A percentile compares a stretch with the other conserved stretches of the same genome.
phyloP scores from a whole-genome alignment of 169 alveolate genomes.

The Eimeria praecox region DNA sequence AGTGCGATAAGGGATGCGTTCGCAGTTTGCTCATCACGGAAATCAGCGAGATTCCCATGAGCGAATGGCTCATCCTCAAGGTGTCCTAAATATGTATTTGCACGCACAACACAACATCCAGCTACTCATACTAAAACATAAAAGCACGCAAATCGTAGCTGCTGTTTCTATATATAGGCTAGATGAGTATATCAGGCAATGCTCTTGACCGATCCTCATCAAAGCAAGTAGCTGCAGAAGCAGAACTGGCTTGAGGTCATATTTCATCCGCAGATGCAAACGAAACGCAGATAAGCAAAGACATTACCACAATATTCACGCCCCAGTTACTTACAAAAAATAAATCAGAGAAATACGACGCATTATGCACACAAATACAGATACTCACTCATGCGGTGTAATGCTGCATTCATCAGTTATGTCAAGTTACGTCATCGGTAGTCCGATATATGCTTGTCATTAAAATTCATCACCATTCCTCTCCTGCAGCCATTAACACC shows the following conservation, averaged over 20 bases:
- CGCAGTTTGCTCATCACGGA: constrained; percentile 71
- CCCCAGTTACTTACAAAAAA: not conserved
- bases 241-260: constrained; percentile 68
- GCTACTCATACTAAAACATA: not conserved
- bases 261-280: not conserved
- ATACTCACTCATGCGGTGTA: not conserved
- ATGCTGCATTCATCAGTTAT: constrained; percentile 32
- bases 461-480: not conserved
- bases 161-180: not conserved
- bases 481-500: not conserved
- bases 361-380: not conserved
- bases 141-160: not conserved
- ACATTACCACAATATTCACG: not conserved
- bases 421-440: constrained; percentile 2
- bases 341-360: not conserved
- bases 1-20: constrained; percentile 74
- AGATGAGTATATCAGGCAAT: not conserved
- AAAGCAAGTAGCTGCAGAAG: constrained; percentile 69
- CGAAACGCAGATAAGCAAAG: not conserved
- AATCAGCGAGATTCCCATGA: constrained; percentile 73
- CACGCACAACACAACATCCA: not conserved
- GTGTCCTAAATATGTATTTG: not conserved
- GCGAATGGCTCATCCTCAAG: constrained; percentile 57
- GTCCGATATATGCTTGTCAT: constrained; percentile 66
- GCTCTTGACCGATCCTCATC: constrained; percentile 37